A percentile compares a stretch with the other conserved stretches of the same genome.
phyloP scores from a whole-genome alignment of 768 basidiomycete species.

The Agaricus sinodeliciosus region DNA sequence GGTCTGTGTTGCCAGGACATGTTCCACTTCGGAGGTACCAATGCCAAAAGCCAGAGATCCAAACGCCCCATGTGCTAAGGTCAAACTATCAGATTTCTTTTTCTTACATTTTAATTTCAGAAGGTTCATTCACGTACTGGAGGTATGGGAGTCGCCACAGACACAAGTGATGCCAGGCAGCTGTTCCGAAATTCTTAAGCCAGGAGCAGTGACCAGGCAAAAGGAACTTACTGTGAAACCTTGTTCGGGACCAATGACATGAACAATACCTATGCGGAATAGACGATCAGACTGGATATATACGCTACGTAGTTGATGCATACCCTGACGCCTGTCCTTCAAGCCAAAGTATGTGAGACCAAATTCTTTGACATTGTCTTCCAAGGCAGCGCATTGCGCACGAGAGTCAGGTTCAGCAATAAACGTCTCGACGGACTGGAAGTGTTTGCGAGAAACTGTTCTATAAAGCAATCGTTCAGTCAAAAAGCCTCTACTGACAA shows the following conservation, averaged over 20 bases:
- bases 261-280: slow-evolving; percentile 56
- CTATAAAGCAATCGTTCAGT: slow-evolving; percentile 26
- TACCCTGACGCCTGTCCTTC: slow-evolving; percentile 83
- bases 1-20: slow-evolving; percentile 90
- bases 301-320: not conserved
- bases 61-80: slow-evolving; percentile 81
- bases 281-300: slow-evolving; percentile 14
- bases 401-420: slow-evolving; percentile 83
- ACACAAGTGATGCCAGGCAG: slow-evolving; percentile 78
- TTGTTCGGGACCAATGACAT: slow-evolving; percentile 91
- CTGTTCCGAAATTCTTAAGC: slow-evolving; percentile 23
- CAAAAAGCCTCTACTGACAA: not conserved
- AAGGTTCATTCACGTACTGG: slow-evolving; percentile 45
- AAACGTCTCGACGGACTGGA: slow-evolving; percentile 63
- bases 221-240: slow-evolving; percentile 66
- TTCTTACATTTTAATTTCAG: not conserved
- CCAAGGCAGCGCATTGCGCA: slow-evolving; percentile 75
- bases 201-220: not conserved
- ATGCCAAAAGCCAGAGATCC: slow-evolving; percentile 92
- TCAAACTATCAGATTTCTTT: slow-evolving; percentile 1
- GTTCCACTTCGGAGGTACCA: slow-evolving; percentile 91
- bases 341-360: slow-evolving; percentile 90
- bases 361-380: slow-evolving; percentile 88
- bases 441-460: slow-evolving; percentile 69
- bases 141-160: slow-evolving; percentile 92